These are phyloP conservation scores for Acidomyces sp. DNA, from an alignment of 495 filamentous ascomycete species.

Conservation along the genomic window DNA sequence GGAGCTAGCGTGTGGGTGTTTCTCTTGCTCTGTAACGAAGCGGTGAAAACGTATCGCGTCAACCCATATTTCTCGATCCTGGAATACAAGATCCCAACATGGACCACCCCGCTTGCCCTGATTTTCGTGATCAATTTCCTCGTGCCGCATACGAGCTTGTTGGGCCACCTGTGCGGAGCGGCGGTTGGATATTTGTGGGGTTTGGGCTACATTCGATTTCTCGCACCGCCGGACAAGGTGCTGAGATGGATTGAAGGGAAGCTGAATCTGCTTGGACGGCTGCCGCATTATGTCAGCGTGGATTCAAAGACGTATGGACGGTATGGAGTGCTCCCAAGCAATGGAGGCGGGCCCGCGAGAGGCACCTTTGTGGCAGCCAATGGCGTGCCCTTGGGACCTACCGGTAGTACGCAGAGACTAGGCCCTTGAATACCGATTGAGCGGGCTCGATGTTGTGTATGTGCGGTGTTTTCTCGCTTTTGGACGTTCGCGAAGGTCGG, in stretches of 20 bases:
- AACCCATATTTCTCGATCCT: constrained; percentile 53
- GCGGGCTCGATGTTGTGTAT: too few species aligned
- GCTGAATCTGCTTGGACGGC: constrained; percentile 62
- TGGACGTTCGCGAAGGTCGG: too few species aligned
- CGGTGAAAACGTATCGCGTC: constrained; percentile 61
- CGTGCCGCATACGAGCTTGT: constrained; percentile 63
- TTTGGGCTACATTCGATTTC: constrained; percentile 68
- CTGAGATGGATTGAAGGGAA: constrained; percentile 75
- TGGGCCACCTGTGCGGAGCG: constrained; percentile 77
- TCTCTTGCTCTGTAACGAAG: constrained; percentile 67
- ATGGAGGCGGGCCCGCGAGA: constrained; percentile 20
- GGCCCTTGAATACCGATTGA: constrained; percentile 13
- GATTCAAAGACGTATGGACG: constrained; percentile 96
- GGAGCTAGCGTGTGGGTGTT: constrained; percentile 91
- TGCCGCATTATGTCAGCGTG: constrained; percentile 81
- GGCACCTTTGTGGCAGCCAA: constrained; percentile 11
- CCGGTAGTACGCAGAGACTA: constrained; percentile 15
- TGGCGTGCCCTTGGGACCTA: constrained; percentile 6
- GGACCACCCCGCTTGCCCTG: constrained; percentile 70
- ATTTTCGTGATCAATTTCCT: constrained; percentile 59
- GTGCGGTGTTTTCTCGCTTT: too few species aligned
- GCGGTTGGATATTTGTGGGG: constrained; percentile 74
- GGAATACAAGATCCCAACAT: constrained; percentile 69
- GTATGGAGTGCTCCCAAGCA: constrained; percentile 71
- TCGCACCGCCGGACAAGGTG: constrained; percentile 69